These are phyloP conservation scores for Rhodotorula sp. DNA, from an alignment of 1,284 basidiomycete species.

Conservation along the genomic window DNA sequence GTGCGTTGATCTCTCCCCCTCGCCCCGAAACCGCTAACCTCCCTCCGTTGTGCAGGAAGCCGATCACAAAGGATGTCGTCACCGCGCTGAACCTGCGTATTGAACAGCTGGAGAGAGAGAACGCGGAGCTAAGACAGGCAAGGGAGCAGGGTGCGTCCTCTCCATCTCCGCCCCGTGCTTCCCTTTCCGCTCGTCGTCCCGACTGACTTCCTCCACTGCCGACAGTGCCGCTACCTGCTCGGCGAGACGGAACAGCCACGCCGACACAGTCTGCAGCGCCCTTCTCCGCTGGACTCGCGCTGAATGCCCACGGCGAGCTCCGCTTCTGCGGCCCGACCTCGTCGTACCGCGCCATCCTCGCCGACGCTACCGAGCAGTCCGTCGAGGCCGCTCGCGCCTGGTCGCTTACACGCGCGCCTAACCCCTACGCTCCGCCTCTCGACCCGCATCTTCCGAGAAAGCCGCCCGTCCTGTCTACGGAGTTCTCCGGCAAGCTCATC, in stretches of 20 bases:
- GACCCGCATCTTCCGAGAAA: slow-evolving; percentile 12
- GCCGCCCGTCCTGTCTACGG: slow-evolving; percentile 12
- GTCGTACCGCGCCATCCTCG: slow-evolving; percentile 17
- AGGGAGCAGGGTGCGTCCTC: not conserved
- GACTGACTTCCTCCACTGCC: too few relatives aligned
- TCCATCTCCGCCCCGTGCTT: too few relatives aligned
- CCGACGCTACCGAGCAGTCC: not conserved
- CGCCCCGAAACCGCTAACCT: too few relatives aligned
- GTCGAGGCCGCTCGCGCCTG: slow-evolving; percentile 18
- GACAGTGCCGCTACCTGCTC: too few relatives aligned
- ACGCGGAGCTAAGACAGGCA: not conserved
- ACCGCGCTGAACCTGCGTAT: slow-evolving; percentile 5
- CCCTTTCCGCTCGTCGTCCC: too few relatives aligned
- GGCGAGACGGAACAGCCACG: not conserved
- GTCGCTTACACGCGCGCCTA: slow-evolving; percentile 28
- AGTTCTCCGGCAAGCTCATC: slow-evolving; percentile 15
- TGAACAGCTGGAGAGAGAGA: slow-evolving; percentile 3
- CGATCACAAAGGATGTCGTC: slow-evolving; percentile 11
- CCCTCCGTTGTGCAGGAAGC: not conserved
- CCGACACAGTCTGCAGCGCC: not conserved
- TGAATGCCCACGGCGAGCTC: slow-evolving; percentile 10
- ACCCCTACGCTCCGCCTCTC: slow-evolving; percentile 12
- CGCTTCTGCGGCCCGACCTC: slow-evolving; percentile 21
- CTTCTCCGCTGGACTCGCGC: not conserved
- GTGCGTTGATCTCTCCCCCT: too few relatives aligned